Evolutionary conservation across 179 eudicot genomes (phyloP).

Genomic region (Spergularia azorica): DNA sequence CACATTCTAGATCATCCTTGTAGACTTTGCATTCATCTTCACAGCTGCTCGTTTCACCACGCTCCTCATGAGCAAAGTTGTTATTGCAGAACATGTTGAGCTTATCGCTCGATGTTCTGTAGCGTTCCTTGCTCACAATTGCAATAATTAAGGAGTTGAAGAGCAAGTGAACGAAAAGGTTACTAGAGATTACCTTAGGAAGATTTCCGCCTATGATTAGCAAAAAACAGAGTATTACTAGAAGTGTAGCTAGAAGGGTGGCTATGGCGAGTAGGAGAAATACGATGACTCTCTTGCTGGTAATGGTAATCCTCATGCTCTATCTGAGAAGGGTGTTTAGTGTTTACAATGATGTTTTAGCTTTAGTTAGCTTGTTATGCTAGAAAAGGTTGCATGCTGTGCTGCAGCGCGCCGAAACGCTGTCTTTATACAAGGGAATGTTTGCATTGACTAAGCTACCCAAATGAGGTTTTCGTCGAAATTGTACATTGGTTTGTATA

Average conservation of each 20-base stretch:
- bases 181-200: conserved; percentile 1
- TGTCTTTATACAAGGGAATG: conserved; percentile 26
- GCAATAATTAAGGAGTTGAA: conserved; percentile 28
- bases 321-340: not conserved
- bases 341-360: not conserved
- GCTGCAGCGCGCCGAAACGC: too few species aligned
- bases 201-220: not conserved
- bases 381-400: not conserved
- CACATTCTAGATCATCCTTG: conserved; percentile 19
- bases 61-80: conserved; percentile 16
- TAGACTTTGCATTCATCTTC: conserved; percentile 30
- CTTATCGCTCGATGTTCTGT: conserved; percentile 9
- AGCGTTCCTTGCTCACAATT: conserved; percentile 30
- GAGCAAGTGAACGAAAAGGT: conserved; percentile 28
- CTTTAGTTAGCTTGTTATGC: not conserved
- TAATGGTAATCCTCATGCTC: conserved; percentile 15
- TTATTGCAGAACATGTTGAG: conserved; percentile 6
- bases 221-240: conserved; percentile 12
- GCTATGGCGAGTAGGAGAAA: conserved; percentile 14
- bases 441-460: conserved; percentile 11
- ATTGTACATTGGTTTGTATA: not conserved
- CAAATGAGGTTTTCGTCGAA: conserved; percentile 21
- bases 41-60: conserved; percentile 5
- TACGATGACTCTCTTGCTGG: not conserved
- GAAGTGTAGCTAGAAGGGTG: not conserved